Evolutionary conservation across 2,329 filamentous ascomycete species (phyloP).

Genomic region (Botrytis pseudocinerea): DNA sequence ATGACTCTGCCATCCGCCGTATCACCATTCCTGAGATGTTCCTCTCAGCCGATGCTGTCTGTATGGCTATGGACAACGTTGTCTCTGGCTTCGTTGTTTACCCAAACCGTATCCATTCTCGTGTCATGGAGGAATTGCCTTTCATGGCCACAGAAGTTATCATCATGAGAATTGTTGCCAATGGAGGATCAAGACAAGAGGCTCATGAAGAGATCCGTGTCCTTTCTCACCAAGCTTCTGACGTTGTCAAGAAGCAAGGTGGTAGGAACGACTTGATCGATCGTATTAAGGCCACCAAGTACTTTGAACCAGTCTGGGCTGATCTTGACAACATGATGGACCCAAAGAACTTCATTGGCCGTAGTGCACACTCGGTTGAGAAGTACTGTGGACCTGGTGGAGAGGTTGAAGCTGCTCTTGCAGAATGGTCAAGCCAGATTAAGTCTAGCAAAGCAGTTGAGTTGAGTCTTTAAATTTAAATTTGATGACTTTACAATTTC

Average conservation of each 20-base stretch:
- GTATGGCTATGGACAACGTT: slow-evolving; percentile 68
- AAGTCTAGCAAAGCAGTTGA: slow-evolving; percentile 32
- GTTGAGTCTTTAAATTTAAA: slow-evolving; percentile 24
- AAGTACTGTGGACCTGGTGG: slow-evolving; percentile 50
- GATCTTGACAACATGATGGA: slow-evolving; percentile 70
- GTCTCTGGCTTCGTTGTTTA: slow-evolving; percentile 72
- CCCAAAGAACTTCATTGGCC: slow-evolving; percentile 59
- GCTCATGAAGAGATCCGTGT: slow-evolving; percentile 87
- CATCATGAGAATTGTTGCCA: slow-evolving; percentile 75
- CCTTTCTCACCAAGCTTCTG: slow-evolving; percentile 72
- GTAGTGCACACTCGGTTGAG: slow-evolving; percentile 54
- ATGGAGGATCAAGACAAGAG: slow-evolving; percentile 73
- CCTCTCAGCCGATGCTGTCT: slow-evolving; percentile 67
- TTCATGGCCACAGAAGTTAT: slow-evolving; percentile 79
- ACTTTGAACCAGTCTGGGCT: slow-evolving; percentile 71
- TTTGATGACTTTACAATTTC: background rate
- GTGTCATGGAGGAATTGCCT: slow-evolving; percentile 74
- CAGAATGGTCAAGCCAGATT: slow-evolving; percentile 47
- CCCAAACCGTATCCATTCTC: slow-evolving; percentile 67
- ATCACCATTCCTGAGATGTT: slow-evolving; percentile 68
- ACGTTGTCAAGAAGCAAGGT: slow-evolving; percentile 72
- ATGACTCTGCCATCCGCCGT: slow-evolving; percentile 67
- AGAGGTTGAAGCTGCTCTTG: slow-evolving; percentile 50
- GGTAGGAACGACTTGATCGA: slow-evolving; percentile 73
- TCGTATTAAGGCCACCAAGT: slow-evolving; percentile 69